Conservation (phyloP, 768 basidiomycete genomes). For the Exsudoporus frostii region DNA sequence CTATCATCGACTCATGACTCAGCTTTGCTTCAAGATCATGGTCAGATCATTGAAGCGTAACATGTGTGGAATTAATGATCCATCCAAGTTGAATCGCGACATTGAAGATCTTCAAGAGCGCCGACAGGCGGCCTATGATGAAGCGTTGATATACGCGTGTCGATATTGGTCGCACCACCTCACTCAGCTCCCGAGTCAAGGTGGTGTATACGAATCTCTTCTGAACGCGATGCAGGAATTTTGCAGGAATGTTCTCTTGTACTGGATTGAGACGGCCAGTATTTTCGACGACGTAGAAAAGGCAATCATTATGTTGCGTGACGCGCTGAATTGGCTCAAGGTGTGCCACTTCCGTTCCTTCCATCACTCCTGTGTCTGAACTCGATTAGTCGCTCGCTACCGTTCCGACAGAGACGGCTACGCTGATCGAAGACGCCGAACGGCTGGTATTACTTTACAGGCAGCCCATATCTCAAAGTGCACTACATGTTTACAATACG, state of each 20-base stretch:
- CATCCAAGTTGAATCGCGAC: slow-evolving; percentile 12
- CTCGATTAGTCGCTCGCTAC: neutral
- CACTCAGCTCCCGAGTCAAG: slow-evolving; percentile 5
- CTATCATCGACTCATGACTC: slow-evolving; percentile 18
- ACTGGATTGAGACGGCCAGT: slow-evolving; percentile 16
- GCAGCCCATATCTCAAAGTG: slow-evolving; percentile 10
- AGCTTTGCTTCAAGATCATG: slow-evolving; percentile 17
- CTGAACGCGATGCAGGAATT: slow-evolving; percentile 7
- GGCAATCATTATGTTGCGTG: slow-evolving; percentile 10
- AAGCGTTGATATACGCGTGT: slow-evolving; percentile 16
- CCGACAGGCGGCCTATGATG: slow-evolving; percentile 3
- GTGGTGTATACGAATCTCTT: slow-evolving; percentile 2
- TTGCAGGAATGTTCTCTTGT: slow-evolving; percentile 1
- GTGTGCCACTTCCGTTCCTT: neutral
- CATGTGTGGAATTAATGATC: slow-evolving; percentile 16
- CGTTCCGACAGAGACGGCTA: neutral
- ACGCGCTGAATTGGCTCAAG: slow-evolving; percentile 9
- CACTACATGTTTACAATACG: slow-evolving; percentile 12
- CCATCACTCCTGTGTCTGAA: neutral
- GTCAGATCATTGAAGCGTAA: slow-evolving; percentile 8
- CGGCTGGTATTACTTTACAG: slow-evolving; percentile 12
- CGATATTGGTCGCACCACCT: slow-evolving; percentile 19
- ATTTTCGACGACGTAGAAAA: slow-evolving; percentile 9
- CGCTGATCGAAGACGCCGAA: slow-evolving; percentile 11
- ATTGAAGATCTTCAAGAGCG: slow-evolving; percentile 12